A percentile compares a stretch with the other conserved stretches of the same genome.
Evolutionary conservation across 345 rosid genomes (phyloP).

Genomic region (Pseudoturritis turrita): DNA sequence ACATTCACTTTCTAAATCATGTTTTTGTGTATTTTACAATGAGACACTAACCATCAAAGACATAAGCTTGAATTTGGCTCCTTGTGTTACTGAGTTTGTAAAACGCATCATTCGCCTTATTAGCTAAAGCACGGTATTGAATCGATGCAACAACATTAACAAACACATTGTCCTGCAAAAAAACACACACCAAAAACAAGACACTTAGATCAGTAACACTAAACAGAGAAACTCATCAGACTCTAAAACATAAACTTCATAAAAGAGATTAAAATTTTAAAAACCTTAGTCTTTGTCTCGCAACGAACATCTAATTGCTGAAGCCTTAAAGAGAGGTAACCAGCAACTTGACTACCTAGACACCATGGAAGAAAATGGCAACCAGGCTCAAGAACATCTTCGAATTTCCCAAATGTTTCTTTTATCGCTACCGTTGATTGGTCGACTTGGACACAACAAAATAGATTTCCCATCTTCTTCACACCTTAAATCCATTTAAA

Average conservation of each 20-base stretch:
- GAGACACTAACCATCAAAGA: slow-evolving; percentile 39
- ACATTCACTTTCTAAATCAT: neutral
- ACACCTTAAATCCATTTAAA: neutral
- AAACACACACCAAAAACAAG: neutral
- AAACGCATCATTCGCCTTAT: slow-evolving; percentile 49
- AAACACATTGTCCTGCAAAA: slow-evolving; percentile 49
- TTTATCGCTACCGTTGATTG: slow-evolving; percentile 56
- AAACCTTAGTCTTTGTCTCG: slow-evolving; percentile 71
- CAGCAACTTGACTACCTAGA: slow-evolving; percentile 50
- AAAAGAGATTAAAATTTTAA: neutral
- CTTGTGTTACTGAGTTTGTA: slow-evolving; percentile 53
- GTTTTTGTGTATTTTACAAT: neutral
- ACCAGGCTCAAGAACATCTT: slow-evolving; percentile 61
- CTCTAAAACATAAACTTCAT: neutral
- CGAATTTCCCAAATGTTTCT: slow-evolving; percentile 57
- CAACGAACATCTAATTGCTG: slow-evolving; percentile 64
- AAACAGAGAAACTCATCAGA: neutral
- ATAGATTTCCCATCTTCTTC: slow-evolving; percentile 50
- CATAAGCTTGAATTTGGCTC: slow-evolving; percentile 53
- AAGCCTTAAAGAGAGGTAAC: slow-evolving; percentile 48
- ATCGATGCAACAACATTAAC: slow-evolving; percentile 55
- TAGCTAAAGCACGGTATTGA: slow-evolving; percentile 45
- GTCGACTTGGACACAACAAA: slow-evolving; percentile 53
- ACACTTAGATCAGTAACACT: neutral
- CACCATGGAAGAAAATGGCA: slow-evolving; percentile 65